A percentile compares a stretch with the other conserved stretches of the same genome.
Conservation (phyloP, 2,329 filamentous ascomycete genomes). For the Moelleriella libera region DNA sequence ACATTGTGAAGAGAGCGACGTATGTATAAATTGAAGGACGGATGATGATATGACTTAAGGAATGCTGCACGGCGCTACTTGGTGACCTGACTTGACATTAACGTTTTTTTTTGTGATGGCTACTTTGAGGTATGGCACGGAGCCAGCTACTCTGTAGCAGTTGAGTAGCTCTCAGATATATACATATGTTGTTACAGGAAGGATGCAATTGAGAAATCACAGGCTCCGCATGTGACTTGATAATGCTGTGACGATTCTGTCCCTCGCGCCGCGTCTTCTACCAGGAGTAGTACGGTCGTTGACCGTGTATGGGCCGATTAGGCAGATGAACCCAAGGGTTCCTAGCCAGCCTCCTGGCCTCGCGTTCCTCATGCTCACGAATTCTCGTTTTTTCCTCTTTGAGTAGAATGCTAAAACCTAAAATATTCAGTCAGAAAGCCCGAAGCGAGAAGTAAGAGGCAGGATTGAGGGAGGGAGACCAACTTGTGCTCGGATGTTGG, state of each 20-base stretch:
- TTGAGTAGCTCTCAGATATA: not conserved
- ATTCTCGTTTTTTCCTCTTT: constrained; percentile 91
- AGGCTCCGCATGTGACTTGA: not conserved
- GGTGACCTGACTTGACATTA: not conserved
- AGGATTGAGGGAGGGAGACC: constrained; percentile 20
- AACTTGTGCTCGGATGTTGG: constrained; percentile 60
- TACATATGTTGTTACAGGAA: not conserved
- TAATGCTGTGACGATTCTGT: not conserved
- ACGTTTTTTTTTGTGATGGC: no score
- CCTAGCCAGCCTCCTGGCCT: constrained; percentile 58
- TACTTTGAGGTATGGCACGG: no score
- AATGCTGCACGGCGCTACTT: not conserved
- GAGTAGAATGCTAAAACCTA: constrained; percentile 64
- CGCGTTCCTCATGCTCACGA: constrained; percentile 62
- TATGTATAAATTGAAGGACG: not conserved
- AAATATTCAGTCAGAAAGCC: not conserved
- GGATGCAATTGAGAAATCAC: not conserved
- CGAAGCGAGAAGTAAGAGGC: not conserved
- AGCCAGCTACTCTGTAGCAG: no score
- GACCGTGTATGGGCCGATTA: constrained; percentile 68
- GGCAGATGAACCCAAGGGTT: constrained; percentile 82
- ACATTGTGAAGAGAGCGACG: not conserved
- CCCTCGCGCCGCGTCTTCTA: constrained; percentile 25
- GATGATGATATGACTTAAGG: not conserved
- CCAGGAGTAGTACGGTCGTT: constrained; percentile 88